Conservation (phyloP, 1,139 yeast species). For the Debaryomyces udenii region DNA sequence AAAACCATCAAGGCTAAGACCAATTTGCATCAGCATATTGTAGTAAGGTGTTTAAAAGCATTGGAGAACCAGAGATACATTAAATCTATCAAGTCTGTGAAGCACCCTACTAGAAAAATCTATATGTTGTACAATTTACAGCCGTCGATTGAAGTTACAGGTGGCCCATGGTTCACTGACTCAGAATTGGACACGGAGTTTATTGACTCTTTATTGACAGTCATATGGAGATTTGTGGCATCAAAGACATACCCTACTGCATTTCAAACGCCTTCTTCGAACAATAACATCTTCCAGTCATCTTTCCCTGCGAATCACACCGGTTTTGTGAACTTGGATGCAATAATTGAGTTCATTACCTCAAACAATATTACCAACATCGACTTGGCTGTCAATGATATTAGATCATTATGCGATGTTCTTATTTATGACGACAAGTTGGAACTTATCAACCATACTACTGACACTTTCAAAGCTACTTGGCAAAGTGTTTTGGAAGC, state of each 20-base stretch:
- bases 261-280: slow-evolving; percentile 42
- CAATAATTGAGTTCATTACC: slow-evolving; percentile 76
- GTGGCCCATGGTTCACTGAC: slow-evolving; percentile 99
- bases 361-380: slow-evolving; percentile 78
- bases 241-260: slow-evolving; percentile 76
- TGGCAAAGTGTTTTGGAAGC: slow-evolving; percentile 65
- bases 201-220: slow-evolving; percentile 78
- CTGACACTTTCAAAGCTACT: slow-evolving; percentile 60
- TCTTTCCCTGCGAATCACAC: slow-evolving; percentile 59
- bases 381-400: slow-evolving; percentile 73
- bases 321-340: slow-evolving; percentile 69
- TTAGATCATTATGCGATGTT: slow-evolving; percentile 85
- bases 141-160: slow-evolving; percentile 94
- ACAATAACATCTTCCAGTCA: slow-evolving; percentile 31
- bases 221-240: slow-evolving; percentile 86
- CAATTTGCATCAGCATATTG: slow-evolving; percentile 91
- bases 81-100: slow-evolving; percentile 89
- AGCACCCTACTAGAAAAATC: slow-evolving; percentile 93
- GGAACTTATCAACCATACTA: slow-evolving; percentile 54
- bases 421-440: slow-evolving; percentile 83
- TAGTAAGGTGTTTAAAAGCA: slow-evolving; percentile 78
- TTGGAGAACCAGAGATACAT: slow-evolving; percentile 84
- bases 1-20: slow-evolving; percentile 90
- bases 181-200: slow-evolving; percentile 93
- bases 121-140: slow-evolving; percentile 92